Evolutionary conservation across 768 basidiomycete species (phyloP).

Genomic region (Trametes elegans): DNA sequence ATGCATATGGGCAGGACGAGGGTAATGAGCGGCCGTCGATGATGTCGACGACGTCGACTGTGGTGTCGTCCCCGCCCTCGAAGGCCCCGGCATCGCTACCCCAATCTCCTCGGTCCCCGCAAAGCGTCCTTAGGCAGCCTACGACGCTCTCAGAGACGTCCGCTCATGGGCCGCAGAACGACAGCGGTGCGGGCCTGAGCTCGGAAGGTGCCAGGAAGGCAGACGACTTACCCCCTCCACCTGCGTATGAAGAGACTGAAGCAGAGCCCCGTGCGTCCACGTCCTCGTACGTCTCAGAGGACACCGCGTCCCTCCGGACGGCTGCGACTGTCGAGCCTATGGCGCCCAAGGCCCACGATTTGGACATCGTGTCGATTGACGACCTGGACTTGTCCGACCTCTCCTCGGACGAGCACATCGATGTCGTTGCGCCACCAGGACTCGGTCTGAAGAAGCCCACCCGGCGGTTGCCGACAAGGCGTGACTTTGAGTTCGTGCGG

Average conservation of each 20-base stretch:
- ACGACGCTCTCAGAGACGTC: slow-evolving; percentile 3
- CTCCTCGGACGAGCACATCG: slow-evolving; percentile 53
- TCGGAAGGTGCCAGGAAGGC: neutral
- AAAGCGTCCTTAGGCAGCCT: slow-evolving; percentile 10
- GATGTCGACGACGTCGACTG: slow-evolving; percentile 6
- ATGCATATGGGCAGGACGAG: neutral
- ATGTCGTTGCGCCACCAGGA: slow-evolving; percentile 36
- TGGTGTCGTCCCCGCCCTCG: slow-evolving; percentile 7
- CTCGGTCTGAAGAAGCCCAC: slow-evolving; percentile 54
- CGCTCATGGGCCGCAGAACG: slow-evolving; percentile 9
- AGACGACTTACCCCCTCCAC: slow-evolving; percentile 7
- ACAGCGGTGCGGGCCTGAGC: slow-evolving; percentile 4
- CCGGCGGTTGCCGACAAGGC: slow-evolving; percentile 66
- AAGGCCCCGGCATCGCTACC: slow-evolving; percentile 6
- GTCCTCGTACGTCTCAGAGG: slow-evolving; percentile 12
- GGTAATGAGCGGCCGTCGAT: slow-evolving; percentile 11
- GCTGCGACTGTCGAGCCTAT: slow-evolving; percentile 1
- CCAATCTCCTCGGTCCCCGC: slow-evolving; percentile 17
- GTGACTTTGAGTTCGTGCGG: slow-evolving; percentile 79
- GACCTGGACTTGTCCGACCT: slow-evolving; percentile 80
- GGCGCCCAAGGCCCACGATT: slow-evolving; percentile 33
- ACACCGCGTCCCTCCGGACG: slow-evolving; percentile 4
- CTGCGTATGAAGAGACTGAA: slow-evolving; percentile 7
- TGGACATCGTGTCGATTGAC: slow-evolving; percentile 76
- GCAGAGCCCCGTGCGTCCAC: slow-evolving; percentile 12